phyloP scores from a whole-genome alignment of 176 grass and related monocot species.

The Hsuehochloa calcarea region DNA sequence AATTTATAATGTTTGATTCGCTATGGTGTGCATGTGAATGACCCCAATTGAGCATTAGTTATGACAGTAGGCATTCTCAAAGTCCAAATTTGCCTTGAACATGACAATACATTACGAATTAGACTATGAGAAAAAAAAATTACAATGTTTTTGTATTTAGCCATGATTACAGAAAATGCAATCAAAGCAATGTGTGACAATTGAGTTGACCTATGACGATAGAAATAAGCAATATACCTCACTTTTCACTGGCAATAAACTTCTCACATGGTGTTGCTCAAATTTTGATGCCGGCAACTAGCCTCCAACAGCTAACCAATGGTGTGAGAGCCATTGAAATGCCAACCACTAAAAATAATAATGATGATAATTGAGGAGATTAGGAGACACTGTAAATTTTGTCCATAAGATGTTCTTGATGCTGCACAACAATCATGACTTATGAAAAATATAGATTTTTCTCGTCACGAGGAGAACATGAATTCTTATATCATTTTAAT shows the following conservation, averaged over 20 bases:
- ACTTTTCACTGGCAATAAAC: conserved; percentile 92
- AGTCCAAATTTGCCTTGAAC: background rate
- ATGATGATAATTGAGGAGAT: conserved; percentile 82
- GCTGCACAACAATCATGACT: background rate
- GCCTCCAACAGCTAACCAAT: conserved; percentile 87
- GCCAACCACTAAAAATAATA: conserved; percentile 94
- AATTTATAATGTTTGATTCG: background rate
- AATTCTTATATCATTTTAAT: no score
- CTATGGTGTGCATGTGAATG: background rate
- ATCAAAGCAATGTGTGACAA: background rate
- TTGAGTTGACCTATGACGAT: background rate
- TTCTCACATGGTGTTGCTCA: conserved; percentile 97
- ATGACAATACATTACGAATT: background rate
- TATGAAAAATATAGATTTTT: conserved; percentile 1
- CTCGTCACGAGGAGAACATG: no score
- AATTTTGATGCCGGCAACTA: conserved; percentile 92
- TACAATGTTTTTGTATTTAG: background rate
- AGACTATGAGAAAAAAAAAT: conserved; percentile 15
- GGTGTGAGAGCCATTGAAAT: conserved; percentile 98
- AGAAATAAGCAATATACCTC: conserved; percentile 59
- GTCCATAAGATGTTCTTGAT: conserved; percentile 14
- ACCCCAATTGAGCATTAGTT: background rate
- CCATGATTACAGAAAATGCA: background rate
- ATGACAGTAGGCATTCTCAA: background rate
- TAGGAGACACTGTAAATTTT: conserved; percentile 71